Base-by-base conservation (phyloP, 192 early-diverging fungal genomes). In the Coemansia sp. region DNA sequence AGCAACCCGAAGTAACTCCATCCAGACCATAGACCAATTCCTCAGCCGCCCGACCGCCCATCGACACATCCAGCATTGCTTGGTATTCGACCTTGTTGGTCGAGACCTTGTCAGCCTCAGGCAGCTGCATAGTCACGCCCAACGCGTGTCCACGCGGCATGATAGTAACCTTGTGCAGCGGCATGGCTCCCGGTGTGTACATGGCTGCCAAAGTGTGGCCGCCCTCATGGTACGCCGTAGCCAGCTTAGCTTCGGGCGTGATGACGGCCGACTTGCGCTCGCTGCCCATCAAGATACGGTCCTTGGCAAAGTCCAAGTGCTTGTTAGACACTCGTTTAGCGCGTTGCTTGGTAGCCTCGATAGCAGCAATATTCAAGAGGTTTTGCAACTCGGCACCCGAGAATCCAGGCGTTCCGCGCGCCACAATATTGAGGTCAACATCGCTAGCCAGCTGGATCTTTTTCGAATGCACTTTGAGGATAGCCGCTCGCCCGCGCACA, bases 321-420 rank as follows among this genome's bases (percentile, higher is more conserved):
- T 78, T 86, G 84, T 92, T 90, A 8, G 75, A 84, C 2, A 99
- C 95, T 30, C 81, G 74, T 40, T 78, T 84, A n/a, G 88, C 84
- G 26, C 87, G 84, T 68, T 93, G 91, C 61, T 95, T 92, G 21
- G 91, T 91, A 1, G 97, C 98, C 66, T 93, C 89, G 69, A 99
- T 97, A 4, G 98, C 98, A 2, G 97, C 97, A 42, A 96, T 93
- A 77, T 99, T 99, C 74, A 99, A 88, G 32, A 99, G 86, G 67
- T 99, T 99, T 61, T 96, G 93, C 14, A 99, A 77, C 76, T 99
- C 96, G n/a, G 98, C 98, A 43, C 98, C 98, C n/a, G 94, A 96
- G 74, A 99, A 99, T 16, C 98, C 98, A 6, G 97, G 95, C 8
- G 98, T 98, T 33, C 98, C 97, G 35, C 97, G 88, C 4, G 98